Percentiles rank a stretch among this genome's conserved stretches.
phyloP scores from a whole-genome alignment of 805 yeast genomes.

The Candida ulmi region DNA sequence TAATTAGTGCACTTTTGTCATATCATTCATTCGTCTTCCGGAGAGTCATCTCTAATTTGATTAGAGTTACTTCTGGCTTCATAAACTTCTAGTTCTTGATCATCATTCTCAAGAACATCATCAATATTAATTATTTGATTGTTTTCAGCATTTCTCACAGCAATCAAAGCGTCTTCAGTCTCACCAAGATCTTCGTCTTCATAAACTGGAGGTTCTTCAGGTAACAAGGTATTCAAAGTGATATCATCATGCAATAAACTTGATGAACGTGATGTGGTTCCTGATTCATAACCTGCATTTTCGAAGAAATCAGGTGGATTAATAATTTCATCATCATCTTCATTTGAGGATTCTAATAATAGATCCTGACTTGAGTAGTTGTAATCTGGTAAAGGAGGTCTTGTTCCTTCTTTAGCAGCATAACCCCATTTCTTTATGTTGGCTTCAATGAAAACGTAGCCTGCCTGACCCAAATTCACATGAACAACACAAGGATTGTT shows the following conservation, averaged over 20 bases:
- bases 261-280: slow-evolving; percentile 20
- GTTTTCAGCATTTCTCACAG: slow-evolving; percentile 5
- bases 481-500: slow-evolving; percentile 76
- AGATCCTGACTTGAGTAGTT: slow-evolving; percentile 75
- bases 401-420: slow-evolving; percentile 77
- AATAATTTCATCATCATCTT: slow-evolving; percentile 23
- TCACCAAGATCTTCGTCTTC: slow-evolving; percentile 15
- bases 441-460: slow-evolving; percentile 77
- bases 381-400: slow-evolving; percentile 93
- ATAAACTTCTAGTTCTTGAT: not conserved
- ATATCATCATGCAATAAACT: slow-evolving; percentile 23
- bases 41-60: not conserved
- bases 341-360: slow-evolving; percentile 53
- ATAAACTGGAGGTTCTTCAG: slow-evolving; percentile 34
- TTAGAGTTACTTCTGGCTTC: not conserved
- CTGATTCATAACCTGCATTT: slow-evolving; percentile 23
- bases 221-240: slow-evolving; percentile 27
- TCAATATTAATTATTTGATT: slow-evolving; percentile 1
- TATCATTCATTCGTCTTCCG: not conserved
- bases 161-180: slow-evolving; percentile 5
- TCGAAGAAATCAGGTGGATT: slow-evolving; percentile 24
- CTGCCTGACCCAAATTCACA: slow-evolving; percentile 82
- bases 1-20: too few relatives aligned
- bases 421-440: slow-evolving; percentile 84
- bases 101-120: not conserved